Percentiles rank a stretch among this genome's conserved stretches.
These are phyloP conservation scores for Lactarius quietus DNA, from an alignment of 768 basidiomycete species.

Conservation along the genomic window DNA sequence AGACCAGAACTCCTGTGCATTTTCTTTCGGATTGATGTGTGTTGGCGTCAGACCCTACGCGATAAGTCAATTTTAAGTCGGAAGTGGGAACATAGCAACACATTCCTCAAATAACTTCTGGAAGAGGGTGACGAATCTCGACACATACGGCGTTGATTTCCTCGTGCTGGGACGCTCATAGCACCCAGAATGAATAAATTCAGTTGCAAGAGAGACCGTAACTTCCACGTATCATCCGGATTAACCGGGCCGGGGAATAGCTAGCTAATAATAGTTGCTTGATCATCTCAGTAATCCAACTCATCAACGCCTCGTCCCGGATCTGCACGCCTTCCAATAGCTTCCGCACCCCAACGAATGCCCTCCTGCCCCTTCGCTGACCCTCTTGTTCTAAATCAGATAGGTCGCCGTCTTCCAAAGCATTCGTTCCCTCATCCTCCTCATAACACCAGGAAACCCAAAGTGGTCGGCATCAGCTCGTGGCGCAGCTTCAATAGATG, in stretches of 20 bases:
- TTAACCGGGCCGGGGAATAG: neutral
- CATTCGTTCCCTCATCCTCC: slow-evolving; percentile 67
- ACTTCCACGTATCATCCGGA: neutral
- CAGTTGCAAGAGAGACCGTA: neutral
- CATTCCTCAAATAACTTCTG: slow-evolving; percentile 47
- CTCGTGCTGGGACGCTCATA: slow-evolving; percentile 14
- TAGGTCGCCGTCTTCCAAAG: slow-evolving; percentile 26
- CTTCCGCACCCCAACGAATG: slow-evolving; percentile 59
- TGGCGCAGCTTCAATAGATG: slow-evolving; percentile 61
- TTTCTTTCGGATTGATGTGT: slow-evolving; percentile 44
- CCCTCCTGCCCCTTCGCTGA: slow-evolving; percentile 64
- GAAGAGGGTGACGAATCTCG: slow-evolving; percentile 48
- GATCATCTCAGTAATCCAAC: slow-evolving; percentile 62
- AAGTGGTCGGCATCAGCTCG: slow-evolving; percentile 81
- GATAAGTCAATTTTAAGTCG: neutral
- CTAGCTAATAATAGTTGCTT: slow-evolving; percentile 31
- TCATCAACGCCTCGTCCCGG: slow-evolving; percentile 55
- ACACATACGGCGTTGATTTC: slow-evolving; percentile 33
- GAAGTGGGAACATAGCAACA: neutral
- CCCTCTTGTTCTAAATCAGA: slow-evolving; percentile 56
- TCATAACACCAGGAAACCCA: slow-evolving; percentile 81
- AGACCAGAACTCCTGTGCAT: slow-evolving; percentile 48
- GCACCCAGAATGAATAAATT: neutral
- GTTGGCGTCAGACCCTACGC: slow-evolving; percentile 41
- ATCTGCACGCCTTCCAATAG: slow-evolving; percentile 64